These are phyloP conservation scores for Phytophthora quininea DNA, from an alignment of 352 stramenopile species.

Conservation along the genomic window DNA sequence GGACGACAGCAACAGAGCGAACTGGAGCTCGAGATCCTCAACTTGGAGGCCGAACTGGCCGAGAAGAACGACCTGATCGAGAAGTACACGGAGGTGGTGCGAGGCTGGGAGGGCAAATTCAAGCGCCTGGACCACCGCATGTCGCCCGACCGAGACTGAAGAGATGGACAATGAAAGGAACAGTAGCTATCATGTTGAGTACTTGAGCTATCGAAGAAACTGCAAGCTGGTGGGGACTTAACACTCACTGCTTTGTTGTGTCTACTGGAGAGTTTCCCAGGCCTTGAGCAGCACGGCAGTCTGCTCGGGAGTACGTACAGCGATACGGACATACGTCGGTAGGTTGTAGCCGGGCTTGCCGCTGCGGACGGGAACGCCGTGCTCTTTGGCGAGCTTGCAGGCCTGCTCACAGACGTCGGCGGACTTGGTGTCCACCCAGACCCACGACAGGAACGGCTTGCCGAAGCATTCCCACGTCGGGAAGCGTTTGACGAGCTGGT, in stretches of 20 bases:
- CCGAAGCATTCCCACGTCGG: constrained; percentile 72
- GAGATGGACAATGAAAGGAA: background rate
- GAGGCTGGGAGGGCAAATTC: constrained; percentile 87
- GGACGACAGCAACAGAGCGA: constrained; percentile 46
- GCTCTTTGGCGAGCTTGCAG: constrained; percentile 77
- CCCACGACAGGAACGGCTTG: constrained; percentile 84
- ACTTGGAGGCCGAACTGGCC: constrained; percentile 73
- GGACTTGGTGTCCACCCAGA: constrained; percentile 90
- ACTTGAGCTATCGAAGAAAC: too few species aligned
- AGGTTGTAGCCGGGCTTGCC: constrained; percentile 90
- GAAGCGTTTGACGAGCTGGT: constrained; percentile 62
- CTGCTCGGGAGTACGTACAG: constrained; percentile 76
- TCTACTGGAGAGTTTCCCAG: constrained; percentile 70
- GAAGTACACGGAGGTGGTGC: constrained; percentile 85
- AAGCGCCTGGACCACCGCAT: constrained; percentile 77
- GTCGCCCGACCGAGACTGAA: constrained; percentile 50
- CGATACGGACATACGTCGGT: constrained; percentile 84
- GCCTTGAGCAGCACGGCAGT: constrained; percentile 76
- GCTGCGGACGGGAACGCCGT: constrained; percentile 86
- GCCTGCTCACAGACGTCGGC: constrained; percentile 54
- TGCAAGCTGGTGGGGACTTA: background rate
- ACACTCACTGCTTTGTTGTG: background rate
- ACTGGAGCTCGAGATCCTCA: constrained; percentile 76
- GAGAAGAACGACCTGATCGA: constrained; percentile 89
- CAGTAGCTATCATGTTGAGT: too few species aligned